These are phyloP conservation scores for Suillus hirtellus DNA, from an alignment of 768 basidiomycete genomes.

Conservation along the genomic window DNA sequence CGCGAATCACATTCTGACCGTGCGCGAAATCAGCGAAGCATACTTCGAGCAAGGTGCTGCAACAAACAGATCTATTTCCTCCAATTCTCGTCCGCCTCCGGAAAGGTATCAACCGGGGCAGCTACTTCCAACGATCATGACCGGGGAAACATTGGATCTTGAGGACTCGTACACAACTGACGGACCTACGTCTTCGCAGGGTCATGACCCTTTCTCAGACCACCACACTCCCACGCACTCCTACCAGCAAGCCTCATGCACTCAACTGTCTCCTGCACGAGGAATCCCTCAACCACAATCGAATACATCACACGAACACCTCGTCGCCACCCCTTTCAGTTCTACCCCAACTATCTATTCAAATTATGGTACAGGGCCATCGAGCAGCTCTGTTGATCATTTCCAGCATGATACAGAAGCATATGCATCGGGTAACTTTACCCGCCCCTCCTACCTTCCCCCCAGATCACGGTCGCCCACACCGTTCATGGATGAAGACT, in stretches of 20 bases:
- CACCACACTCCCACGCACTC: conserved; percentile 30
- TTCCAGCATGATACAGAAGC: conserved; percentile 68
- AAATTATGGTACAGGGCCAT: conserved; percentile 19
- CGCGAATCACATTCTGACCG: background rate
- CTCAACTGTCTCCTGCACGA: conserved; percentile 38
- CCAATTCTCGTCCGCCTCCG: conserved; percentile 17
- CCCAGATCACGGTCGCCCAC: conserved; percentile 77
- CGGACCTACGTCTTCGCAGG: conserved; percentile 20
- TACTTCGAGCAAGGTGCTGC: background rate
- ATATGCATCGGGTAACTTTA: conserved; percentile 62
- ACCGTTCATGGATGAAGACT: conserved; percentile 75
- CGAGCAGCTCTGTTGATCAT: conserved; percentile 47
- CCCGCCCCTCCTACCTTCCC: conserved; percentile 47
- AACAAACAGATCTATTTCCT: conserved; percentile 1
- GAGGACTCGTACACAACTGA: conserved; percentile 30
- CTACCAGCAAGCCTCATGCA: conserved; percentile 36
- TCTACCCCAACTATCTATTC: conserved; percentile 17
- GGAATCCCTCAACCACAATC: conserved; percentile 27
- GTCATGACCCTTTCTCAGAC: conserved; percentile 33
- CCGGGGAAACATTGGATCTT: conserved; percentile 63
- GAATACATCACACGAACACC: conserved; percentile 15
- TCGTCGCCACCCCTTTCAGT: conserved; percentile 27
- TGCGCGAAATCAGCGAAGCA: conserved; percentile 14
- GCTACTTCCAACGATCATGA: conserved; percentile 58
- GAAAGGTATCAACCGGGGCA: conserved; percentile 63